A percentile compares a stretch with the other conserved stretches of the same genome.
Evolutionary conservation across 1,139 yeast species (phyloP).

Genomic region (Pichia sp.): DNA sequence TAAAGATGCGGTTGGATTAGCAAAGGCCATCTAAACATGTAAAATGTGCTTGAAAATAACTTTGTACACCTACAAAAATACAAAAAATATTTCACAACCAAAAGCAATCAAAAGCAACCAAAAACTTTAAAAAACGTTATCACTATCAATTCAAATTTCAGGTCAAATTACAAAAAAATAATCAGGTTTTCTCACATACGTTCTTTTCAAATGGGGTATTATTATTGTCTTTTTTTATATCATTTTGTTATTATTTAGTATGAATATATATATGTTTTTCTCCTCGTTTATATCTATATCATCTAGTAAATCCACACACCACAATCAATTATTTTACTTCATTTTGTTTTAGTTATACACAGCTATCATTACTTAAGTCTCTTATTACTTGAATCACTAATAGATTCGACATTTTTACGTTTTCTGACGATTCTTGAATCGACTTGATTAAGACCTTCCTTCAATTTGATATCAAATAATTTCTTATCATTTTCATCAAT

Average conservation of each 20-base stretch:
- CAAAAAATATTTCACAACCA: background rate
- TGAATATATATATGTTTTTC: background rate
- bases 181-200: background rate
- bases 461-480: constrained; percentile 8
- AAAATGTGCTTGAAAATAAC: too few species aligned
- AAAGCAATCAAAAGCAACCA: too few species aligned
- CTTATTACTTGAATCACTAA: background rate
- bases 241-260: background rate
- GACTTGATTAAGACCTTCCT: constrained; percentile 10
- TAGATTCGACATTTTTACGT: constrained; percentile 11
- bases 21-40: constrained; percentile 52
- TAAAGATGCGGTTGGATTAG: constrained; percentile 90
- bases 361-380: background rate
- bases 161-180: background rate
- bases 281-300: background rate
- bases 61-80: background rate
- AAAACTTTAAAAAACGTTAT: background rate
- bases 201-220: background rate
- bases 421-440: constrained; percentile 2
- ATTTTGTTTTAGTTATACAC: too few species aligned
- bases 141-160: background rate
- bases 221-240: background rate
- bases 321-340: background rate
- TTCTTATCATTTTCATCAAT: constrained; percentile 11
- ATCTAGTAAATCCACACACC: background rate